A percentile compares a stretch with the other conserved stretches of the same genome.
phyloP scores from a whole-genome alignment of 208 protist genomes.

The Leishmania tarentolae region DNA sequence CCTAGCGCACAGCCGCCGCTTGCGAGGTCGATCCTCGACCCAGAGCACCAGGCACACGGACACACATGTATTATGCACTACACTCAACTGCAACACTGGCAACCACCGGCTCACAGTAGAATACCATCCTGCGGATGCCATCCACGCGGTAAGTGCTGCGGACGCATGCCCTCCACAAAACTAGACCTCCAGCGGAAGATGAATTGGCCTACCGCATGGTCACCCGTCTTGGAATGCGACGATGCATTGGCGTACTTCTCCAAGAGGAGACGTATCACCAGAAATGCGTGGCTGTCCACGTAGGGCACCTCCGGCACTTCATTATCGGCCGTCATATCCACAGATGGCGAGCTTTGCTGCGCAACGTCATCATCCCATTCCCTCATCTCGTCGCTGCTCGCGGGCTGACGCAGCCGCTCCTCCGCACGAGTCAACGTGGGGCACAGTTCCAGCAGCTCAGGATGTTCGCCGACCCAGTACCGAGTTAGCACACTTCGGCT shows the following conservation, averaged over 20 bases:
- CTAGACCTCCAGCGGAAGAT: constrained; percentile 59
- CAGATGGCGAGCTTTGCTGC: not conserved
- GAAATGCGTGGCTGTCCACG: constrained; percentile 63
- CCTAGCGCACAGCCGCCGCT: not conserved
- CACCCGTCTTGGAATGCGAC: constrained; percentile 21
- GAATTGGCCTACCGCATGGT: constrained; percentile 63
- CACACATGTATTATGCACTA: not conserved
- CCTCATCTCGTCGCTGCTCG: not conserved
- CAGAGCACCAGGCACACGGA: not conserved
- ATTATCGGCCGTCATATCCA: not conserved
- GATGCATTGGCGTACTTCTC: constrained; percentile 37
- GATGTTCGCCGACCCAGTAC: constrained; percentile 44
- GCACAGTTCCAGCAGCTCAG: constrained; percentile 30
- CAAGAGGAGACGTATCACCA: constrained; percentile 47
- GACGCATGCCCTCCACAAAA: constrained; percentile 47
- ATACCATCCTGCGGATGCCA: constrained; percentile 66
- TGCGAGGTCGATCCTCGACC: not conserved
- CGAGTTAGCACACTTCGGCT: constrained; percentile 41
- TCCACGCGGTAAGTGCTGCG: constrained; percentile 45
- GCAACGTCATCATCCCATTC: constrained; percentile 9
- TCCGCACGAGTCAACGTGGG: constrained; percentile 38
- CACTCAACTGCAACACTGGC: not conserved
- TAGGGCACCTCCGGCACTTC: constrained; percentile 12
- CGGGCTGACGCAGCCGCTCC: constrained; percentile 16
- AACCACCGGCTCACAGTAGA: constrained; percentile 17